Evolutionary conservation across 2,329 filamentous ascomycete genomes (phyloP).

Genomic region (Penicillium oxalicum): DNA sequence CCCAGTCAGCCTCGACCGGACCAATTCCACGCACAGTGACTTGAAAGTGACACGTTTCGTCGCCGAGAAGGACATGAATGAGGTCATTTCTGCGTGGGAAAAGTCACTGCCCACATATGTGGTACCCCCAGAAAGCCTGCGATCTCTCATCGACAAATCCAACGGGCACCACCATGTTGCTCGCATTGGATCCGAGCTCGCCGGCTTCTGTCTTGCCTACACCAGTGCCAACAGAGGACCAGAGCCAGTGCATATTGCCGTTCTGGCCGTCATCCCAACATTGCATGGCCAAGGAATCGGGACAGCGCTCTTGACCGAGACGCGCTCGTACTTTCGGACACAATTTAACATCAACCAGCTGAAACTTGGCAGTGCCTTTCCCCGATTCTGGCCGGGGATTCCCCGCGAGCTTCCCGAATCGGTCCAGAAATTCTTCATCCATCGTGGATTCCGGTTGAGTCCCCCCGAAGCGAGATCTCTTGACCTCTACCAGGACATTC

Average conservation of each 20-base stretch:
- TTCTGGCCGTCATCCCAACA: slow-evolving; percentile 32
- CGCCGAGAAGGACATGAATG: slow-evolving; percentile 23
- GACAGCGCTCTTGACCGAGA: slow-evolving; percentile 30
- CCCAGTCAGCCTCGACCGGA: slow-evolving; percentile 26
- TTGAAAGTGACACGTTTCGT: slow-evolving; percentile 16
- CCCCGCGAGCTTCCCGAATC: slow-evolving; percentile 33
- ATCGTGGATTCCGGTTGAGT: slow-evolving; percentile 36
- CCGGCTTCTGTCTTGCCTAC: slow-evolving; percentile 38
- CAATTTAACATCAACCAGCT: slow-evolving; percentile 20
- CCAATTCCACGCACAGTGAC: slow-evolving; percentile 6
- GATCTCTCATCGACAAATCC: slow-evolving; percentile 20
- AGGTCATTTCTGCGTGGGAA: slow-evolving; percentile 31
- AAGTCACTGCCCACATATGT: slow-evolving; percentile 34
- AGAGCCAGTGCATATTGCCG: slow-evolving; percentile 30
- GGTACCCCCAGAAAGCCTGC: slow-evolving; percentile 25
- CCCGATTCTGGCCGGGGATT: slow-evolving; percentile 44
- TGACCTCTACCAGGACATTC: slow-evolving; percentile 40
- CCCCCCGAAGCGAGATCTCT: slow-evolving; percentile 23
- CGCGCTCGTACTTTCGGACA: slow-evolving; percentile 22
- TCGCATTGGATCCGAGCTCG: slow-evolving; percentile 18
- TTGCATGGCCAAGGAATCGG: slow-evolving; percentile 37
- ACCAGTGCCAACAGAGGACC: slow-evolving; percentile 20
- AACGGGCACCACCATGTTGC: slow-evolving; percentile 35
- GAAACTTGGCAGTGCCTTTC: slow-evolving; percentile 32
- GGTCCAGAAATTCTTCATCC: slow-evolving; percentile 37